A percentile compares a stretch with the other conserved stretches of the same genome.
Conservation (phyloP, 257 asterid genomes). For the Orobanche coerulescens region DNA sequence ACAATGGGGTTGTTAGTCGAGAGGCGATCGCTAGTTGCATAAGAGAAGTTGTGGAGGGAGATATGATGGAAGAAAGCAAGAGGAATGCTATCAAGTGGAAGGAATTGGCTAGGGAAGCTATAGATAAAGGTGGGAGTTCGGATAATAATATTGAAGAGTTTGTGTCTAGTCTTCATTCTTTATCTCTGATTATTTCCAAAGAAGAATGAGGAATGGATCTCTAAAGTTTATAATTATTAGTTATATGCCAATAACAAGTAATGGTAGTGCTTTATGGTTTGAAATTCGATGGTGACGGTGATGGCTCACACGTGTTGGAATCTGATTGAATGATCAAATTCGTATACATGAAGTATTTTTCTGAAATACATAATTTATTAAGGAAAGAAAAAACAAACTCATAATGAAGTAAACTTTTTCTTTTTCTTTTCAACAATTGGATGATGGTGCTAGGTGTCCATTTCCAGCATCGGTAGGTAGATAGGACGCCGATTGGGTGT, state of each 20-base stretch:
- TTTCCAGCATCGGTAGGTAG: too few species aligned
- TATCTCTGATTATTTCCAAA: neutral
- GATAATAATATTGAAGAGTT: slow-evolving; percentile 28
- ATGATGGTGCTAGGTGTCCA: too few species aligned
- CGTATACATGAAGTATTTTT: too few species aligned
- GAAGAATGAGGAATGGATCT: neutral
- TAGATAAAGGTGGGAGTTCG: slow-evolving; percentile 34
- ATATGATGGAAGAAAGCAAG: slow-evolving; percentile 23
- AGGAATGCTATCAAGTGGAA: slow-evolving; percentile 29
- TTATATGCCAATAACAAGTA: neutral
- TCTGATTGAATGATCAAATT: too few species aligned
- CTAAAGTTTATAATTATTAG: neutral
- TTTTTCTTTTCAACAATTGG: too few species aligned
- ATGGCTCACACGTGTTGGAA: too few species aligned
- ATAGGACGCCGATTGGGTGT: too few species aligned
- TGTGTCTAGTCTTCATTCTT: slow-evolving; percentile 10
- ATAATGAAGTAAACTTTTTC: too few species aligned
- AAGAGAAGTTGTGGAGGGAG: slow-evolving; percentile 28
- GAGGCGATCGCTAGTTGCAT: slow-evolving; percentile 22
- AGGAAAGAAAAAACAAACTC: too few species aligned
- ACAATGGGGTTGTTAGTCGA: slow-evolving; percentile 22
- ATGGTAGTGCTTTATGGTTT: too few species aligned
- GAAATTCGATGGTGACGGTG: too few species aligned
- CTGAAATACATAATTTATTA: too few species aligned
- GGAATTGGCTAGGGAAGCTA: slow-evolving; percentile 23